A percentile compares a stretch with the other conserved stretches of the same genome.
Conservation (phyloP, 164 flowering plant species). For the Sextonia rubra region DNA sequence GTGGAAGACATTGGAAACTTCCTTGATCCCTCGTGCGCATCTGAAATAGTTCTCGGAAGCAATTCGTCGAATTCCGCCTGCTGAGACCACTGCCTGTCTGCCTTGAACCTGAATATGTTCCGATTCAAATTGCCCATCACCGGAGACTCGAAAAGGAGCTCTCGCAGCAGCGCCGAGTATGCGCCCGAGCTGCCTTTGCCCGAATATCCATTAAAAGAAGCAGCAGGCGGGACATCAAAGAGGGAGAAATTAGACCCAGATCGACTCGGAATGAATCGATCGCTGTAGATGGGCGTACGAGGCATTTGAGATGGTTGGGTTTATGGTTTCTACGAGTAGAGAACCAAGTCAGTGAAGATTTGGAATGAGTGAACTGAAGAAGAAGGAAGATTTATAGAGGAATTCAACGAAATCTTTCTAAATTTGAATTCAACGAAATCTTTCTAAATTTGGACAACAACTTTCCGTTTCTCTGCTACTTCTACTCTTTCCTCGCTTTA, state of each 20-base stretch:
- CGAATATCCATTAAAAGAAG: constrained; percentile 12
- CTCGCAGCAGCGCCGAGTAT: constrained; percentile 47
- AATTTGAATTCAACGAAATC: too few relatives aligned
- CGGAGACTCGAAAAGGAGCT: constrained; percentile 63
- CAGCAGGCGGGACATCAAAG: constrained; percentile 37
- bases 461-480: too few relatives aligned
- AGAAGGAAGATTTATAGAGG: too few relatives aligned
- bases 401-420: too few relatives aligned
- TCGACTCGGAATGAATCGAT: constrained; percentile 86
- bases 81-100: constrained; percentile 57
- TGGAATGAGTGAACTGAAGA: too few relatives aligned
- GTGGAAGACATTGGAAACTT: constrained; percentile 83
- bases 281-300: constrained; percentile 58
- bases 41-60: constrained; percentile 44
- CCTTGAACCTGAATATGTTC: constrained; percentile 83
- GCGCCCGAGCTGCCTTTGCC: constrained; percentile 49
- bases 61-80: constrained; percentile 60
- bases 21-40: constrained; percentile 66
- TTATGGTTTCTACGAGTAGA: neutral
- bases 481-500: too few relatives aligned
- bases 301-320: constrained; percentile 37
- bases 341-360: too few relatives aligned
- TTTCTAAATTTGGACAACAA: too few relatives aligned
- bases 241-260: constrained; percentile 82
- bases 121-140: constrained; percentile 20